phyloP scores from a whole-genome alignment of 306 rosid species.

The Acacia crassicarpa region DNA sequence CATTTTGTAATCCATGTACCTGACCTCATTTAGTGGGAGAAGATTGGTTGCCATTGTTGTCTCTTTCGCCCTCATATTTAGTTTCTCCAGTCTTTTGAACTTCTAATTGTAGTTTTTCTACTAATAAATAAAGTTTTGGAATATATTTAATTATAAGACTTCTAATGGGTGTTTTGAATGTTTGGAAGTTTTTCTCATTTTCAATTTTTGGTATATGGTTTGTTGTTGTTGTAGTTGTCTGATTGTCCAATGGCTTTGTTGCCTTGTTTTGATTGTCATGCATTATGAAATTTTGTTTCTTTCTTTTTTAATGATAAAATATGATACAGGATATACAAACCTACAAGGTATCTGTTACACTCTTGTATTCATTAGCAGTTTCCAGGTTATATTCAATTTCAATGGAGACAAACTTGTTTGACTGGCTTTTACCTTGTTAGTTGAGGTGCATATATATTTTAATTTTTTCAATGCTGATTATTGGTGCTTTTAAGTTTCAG shows the following conservation, averaged over 20 bases:
- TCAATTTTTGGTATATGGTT: not conserved
- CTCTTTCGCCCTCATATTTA: not conserved
- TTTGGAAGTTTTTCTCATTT: not conserved
- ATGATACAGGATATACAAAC: not conserved
- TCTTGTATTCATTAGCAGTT: not conserved
- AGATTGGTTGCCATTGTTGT: not conserved
- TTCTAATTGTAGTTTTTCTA: not conserved
- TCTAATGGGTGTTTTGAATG: not conserved
- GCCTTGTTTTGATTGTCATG: not conserved
- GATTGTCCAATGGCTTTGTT: not conserved
- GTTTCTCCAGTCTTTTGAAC: not conserved
- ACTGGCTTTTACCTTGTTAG: not conserved
- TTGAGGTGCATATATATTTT: not conserved
- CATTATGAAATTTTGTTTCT: not conserved
- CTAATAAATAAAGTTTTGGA: not conserved
- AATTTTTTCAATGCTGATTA: conserved; percentile 4
- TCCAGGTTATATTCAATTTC: not conserved
- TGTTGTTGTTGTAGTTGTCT: not conserved
- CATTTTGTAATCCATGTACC: not conserved
- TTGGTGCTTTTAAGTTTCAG: conserved; percentile 34
- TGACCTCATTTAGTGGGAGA: not conserved
- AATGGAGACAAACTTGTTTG: not conserved
- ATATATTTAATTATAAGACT: not conserved
- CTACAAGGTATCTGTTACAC: not conserved
- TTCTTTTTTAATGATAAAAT: not conserved